A percentile compares a stretch with the other conserved stretches of the same genome.
Conservation (phyloP, 225 moss, liverwort and hornwort species). For the Pleurozium schreberi region DNA sequence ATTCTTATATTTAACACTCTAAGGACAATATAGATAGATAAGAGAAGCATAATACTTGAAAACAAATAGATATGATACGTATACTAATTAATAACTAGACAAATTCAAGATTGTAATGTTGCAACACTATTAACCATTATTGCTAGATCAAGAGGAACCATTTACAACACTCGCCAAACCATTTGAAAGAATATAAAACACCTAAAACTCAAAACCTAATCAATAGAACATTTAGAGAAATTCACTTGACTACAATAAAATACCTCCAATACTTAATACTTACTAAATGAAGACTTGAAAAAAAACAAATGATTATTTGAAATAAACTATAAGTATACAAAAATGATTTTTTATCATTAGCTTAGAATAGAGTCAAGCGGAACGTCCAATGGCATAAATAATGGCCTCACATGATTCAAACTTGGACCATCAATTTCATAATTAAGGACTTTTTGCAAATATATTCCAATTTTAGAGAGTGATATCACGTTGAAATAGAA, state of each 20-base stretch:
- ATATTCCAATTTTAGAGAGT: background rate
- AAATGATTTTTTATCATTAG: background rate
- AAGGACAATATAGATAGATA: too few relatives aligned
- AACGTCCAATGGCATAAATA: background rate
- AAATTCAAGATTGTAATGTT: background rate
- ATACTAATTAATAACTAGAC: background rate
- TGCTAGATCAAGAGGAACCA: background rate
- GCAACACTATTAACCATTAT: background rate
- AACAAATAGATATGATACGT: background rate
- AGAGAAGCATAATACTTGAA: background rate
- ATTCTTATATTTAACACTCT: too few relatives aligned
- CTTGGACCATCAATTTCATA: rapidly evolving
- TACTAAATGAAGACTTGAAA: background rate
- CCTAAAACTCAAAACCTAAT: background rate
- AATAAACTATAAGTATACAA: background rate
- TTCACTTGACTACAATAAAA: background rate
- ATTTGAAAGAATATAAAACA: background rate
- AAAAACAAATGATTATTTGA: background rate
- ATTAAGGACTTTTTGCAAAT: rapidly evolving
- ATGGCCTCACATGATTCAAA: background rate
- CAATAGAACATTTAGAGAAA: background rate
- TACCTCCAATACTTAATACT: background rate
- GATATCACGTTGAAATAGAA: rapidly evolving
- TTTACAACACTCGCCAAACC: background rate
- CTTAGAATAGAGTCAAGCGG: background rate